These are phyloP conservation scores for Strigomonas galati DNA, from an alignment of 208 protist species.

Conservation along the genomic window DNA sequence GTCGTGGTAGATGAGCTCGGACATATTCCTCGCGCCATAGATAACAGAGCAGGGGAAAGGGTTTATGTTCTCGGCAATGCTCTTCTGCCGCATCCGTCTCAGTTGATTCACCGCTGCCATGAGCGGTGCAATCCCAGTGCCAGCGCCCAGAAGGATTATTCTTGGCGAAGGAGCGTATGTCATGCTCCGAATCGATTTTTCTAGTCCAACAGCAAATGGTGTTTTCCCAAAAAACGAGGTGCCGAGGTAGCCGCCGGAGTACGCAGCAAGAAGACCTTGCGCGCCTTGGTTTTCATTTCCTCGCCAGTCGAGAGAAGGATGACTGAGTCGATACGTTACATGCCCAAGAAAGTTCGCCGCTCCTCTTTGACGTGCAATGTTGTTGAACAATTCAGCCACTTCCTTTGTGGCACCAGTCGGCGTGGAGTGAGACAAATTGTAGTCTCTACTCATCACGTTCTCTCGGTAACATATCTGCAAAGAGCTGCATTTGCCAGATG, in stretches of 20 bases:
- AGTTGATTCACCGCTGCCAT: constrained; percentile 67
- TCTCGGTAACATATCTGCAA: constrained; percentile 40
- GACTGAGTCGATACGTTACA: constrained; percentile 30
- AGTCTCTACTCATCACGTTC: constrained; percentile 19
- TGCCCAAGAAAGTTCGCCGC: constrained; percentile 26
- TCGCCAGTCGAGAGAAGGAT: constrained; percentile 3
- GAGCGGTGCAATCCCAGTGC: constrained; percentile 78
- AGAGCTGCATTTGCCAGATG: not conserved
- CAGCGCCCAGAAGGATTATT: constrained; percentile 65
- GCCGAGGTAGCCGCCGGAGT: constrained; percentile 37
- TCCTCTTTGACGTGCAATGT: constrained; percentile 8
- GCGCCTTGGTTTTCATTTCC: not conserved
- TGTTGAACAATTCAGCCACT: constrained; percentile 27
- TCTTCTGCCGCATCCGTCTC: not conserved
- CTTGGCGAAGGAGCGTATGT: not conserved
- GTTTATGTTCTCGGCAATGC: not conserved
- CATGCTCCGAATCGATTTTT: not conserved
- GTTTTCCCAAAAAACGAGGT: constrained; percentile 58
- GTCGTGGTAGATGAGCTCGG: constrained; percentile 74
- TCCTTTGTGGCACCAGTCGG: constrained; percentile 14
- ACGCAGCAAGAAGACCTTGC: not conserved
- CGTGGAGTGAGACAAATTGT: constrained; percentile 1
- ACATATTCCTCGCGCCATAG: constrained; percentile 55
- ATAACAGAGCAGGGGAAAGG: constrained; percentile 59
- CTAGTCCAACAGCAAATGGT: constrained; percentile 44